phyloP scores from a whole-genome alignment of 495 filamentous ascomycete species.

The Neurospora tetraspora region DNA sequence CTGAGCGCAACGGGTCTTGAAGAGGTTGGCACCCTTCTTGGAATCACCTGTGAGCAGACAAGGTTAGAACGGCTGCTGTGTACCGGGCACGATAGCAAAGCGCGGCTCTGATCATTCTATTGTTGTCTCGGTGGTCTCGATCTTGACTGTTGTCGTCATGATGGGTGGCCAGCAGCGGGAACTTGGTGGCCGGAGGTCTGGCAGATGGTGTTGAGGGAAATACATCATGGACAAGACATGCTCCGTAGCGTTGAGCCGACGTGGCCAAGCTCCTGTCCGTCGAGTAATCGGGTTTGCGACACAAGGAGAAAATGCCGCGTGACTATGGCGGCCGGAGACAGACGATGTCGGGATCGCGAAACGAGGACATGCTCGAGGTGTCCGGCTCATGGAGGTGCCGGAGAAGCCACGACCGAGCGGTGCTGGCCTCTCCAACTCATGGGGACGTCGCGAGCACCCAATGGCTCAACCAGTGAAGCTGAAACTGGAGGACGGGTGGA shows the following conservation, averaged over 20 bases:
- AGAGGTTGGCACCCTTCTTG: slow-evolving; percentile 97
- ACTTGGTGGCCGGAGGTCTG: not conserved
- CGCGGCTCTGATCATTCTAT: not conserved
- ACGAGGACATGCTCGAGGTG: not conserved
- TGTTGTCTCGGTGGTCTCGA: not conserved
- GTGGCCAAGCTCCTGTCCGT: not conserved
- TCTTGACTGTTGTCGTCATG: not conserved
- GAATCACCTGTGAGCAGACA: slow-evolving; percentile 58
- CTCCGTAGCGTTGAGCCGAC: not conserved
- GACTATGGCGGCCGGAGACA: not conserved
- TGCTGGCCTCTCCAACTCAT: not conserved
- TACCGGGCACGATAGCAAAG: not conserved
- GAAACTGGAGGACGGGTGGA: not conserved
- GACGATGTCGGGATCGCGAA: not conserved
- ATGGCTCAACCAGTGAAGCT: slow-evolving; percentile 6
- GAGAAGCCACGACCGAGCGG: not conserved
- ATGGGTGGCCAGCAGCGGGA: not conserved
- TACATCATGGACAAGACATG: not conserved
- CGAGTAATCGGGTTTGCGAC: slow-evolving; percentile 3
- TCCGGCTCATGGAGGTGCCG: not conserved
- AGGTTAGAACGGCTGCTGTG: slow-evolving; percentile 23
- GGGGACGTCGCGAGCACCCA: slow-evolving; percentile 1
- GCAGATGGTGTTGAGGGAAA: not conserved
- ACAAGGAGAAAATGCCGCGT: slow-evolving; percentile 30
- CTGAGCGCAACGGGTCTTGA: slow-evolving; percentile 98